Base-by-base conservation (phyloP, 495 filamentous ascomycete species). In the Penicillium atrosanguineum region DNA sequence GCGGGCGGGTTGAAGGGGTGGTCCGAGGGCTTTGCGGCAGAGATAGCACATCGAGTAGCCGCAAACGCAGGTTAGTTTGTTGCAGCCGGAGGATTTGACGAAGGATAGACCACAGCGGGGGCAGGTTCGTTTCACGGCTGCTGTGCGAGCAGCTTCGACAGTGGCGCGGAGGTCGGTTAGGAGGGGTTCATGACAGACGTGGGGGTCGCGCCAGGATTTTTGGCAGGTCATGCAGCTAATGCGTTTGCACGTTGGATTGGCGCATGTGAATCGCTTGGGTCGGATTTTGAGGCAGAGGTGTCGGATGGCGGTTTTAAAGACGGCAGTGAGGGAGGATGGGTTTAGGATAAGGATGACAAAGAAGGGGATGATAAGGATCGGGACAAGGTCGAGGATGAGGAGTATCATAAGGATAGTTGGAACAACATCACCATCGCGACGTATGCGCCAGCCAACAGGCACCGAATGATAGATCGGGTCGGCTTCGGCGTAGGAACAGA, bases 1-100 rank as follows among this genome's bases (percentile, higher is more conserved):
- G 43, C 36, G 29, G 31, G 26, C 28, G 3, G 59, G 38, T 9
- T 53, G 64, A 2, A 68, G 34, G 0, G 61, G 65, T 28, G 66
- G 56, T 4, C 69, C 72, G 0, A 81, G 63, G 18, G 75, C 75
- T 55, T 79, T 75, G 23, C 88, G 87, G 64, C 89, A 95, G 38
- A 95, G 80, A 55, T 95, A 97, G 73, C 94, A 98, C 94, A 98
- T 98, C 53, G 87, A 86, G 70, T 97, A 98, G 0, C 94, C 92
- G 67, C 94, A 98, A n/a, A 89, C 80, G 66, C 94, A 98, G n/a
- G 88, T 92, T 15, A 98, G 72, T 68, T 96, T 97, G 73, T 98
- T 98, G 78, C 94, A 98, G 54, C 94, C 94, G 29, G 87, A 85
- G 3, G 81, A 84, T 64, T 97, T 97, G 68, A 98, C 87, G 63